Evolutionary conservation across 2,329 filamentous ascomycete genomes (phyloP), one percentile per base, ranked within the genome.

Genomic region (Teratosphaeria epicoccoides): DNA sequence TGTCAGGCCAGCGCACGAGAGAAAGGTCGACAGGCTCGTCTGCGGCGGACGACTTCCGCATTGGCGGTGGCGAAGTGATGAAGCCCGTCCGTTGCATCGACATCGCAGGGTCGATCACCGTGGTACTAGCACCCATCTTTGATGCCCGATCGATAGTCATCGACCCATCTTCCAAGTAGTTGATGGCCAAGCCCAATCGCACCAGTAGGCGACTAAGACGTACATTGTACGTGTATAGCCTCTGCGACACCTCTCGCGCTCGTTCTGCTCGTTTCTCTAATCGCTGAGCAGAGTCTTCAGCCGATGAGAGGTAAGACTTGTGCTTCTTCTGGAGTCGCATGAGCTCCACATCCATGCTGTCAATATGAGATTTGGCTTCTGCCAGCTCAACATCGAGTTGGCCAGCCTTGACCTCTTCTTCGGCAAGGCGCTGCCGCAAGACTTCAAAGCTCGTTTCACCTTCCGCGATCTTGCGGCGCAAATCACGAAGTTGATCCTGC

Each of bases 391-490:
- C 80, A 2, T 81, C 79, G 24, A 95, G 71, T 11, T 75, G 76
- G 22, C 78, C 78, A 3, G 87, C 79, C 66, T 82, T 87, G 52
- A 73, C 75, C 67, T 95, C 88, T 61, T 89, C 84, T 52, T 88
- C 85, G 43, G 84, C 81, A 3, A 94, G 76, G 50, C 83, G 80
- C 68, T 84, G 84, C 51, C 86, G 82, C 50, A 95, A 71, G 24
- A 81, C 82, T 67, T 90, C 87, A 0, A 88, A 89, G 4, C 88
- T 88, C 2, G 83, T 89, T 67, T 93, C 88, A 14, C 88, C 89
- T 57, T 90, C 85, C 1, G 85, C 81, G 63, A 95, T 83, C 66
- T 85, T 85, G 14, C 75, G 73, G 52, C 87, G 81, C 22, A 95
- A 72, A 24, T 78, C 74, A 52, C 77, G 79, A 22, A 95, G 75